A percentile compares a stretch with the other conserved stretches of the same genome.
These are phyloP conservation scores for Combretum micranthum DNA, from an alignment of 345 rosid genomes.

Conservation along the genomic window DNA sequence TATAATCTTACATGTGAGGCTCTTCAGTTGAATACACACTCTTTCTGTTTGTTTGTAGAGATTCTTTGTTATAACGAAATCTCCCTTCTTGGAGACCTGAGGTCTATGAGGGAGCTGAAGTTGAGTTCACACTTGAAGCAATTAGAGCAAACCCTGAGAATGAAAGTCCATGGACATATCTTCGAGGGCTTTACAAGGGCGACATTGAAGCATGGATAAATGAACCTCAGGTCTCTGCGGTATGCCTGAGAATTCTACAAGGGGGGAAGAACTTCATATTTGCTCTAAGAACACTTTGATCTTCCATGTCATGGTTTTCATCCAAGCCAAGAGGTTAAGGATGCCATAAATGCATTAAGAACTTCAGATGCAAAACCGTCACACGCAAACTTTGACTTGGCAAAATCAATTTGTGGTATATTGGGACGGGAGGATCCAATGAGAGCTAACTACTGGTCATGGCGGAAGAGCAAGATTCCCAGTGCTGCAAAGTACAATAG, in stretches of 20 bases:
- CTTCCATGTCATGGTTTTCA: constrained; percentile 58
- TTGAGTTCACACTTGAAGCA: constrained; percentile 52
- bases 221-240: constrained; percentile 48
- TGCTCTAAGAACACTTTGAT: constrained; percentile 68
- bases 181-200: constrained; percentile 67
- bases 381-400: constrained; percentile 43
- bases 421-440: constrained; percentile 57
- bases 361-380: constrained; percentile 23
- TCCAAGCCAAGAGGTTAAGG: constrained; percentile 54
- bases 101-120: constrained; percentile 77
- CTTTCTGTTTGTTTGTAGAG: constrained; percentile 36
- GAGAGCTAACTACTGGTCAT: constrained; percentile 71
- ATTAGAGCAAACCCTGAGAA: constrained; percentile 54
- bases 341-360: constrained; percentile 43
- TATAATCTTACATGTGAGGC: too few relatives aligned
- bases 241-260: constrained; percentile 56
- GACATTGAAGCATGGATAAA: constrained; percentile 38
- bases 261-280: constrained; percentile 38
- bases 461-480: constrained; percentile 59
- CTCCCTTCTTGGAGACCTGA: constrained; percentile 67
- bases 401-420: constrained; percentile 42
- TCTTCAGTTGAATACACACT: background rate
- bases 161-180: constrained; percentile 91
- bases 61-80: constrained; percentile 58
- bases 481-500: too few relatives aligned